Evolutionary conservation across 768 basidiomycete genomes (phyloP).

Genomic region (Russula sp.): DNA sequence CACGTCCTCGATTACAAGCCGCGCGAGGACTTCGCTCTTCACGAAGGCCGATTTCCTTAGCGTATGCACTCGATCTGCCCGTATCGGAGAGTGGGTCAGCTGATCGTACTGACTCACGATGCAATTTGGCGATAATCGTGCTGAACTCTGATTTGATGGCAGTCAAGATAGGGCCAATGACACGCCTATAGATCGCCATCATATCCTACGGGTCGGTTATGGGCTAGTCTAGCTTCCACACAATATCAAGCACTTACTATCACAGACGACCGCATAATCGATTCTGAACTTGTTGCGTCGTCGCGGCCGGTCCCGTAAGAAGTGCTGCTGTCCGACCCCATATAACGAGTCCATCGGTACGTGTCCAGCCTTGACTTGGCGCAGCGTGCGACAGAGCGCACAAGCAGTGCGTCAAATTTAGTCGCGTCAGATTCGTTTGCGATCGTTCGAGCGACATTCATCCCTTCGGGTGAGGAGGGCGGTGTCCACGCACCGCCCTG

Average conservation of each 20-base stretch:
- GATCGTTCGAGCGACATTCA: slow-evolving; percentile 66
- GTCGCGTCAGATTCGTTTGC: slow-evolving; percentile 92
- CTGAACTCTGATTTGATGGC: slow-evolving; percentile 77
- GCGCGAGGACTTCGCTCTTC: slow-evolving; percentile 66
- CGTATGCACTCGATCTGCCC: slow-evolving; percentile 73
- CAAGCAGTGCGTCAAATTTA: slow-evolving; percentile 85
- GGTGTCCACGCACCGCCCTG: slow-evolving; percentile 61
- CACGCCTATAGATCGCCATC: slow-evolving; percentile 43
- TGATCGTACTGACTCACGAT: slow-evolving; percentile 72
- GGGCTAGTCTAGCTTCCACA: not conserved
- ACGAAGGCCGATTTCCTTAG: slow-evolving; percentile 87
- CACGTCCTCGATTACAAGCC: slow-evolving; percentile 67
- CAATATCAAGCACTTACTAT: slow-evolving; percentile 40
- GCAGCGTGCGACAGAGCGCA: slow-evolving; percentile 72
- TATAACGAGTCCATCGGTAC: slow-evolving; percentile 62
- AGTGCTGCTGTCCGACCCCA: slow-evolving; percentile 74
- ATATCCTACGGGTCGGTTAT: slow-evolving; percentile 39
- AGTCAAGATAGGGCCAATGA: slow-evolving; percentile 55
- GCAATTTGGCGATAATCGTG: slow-evolving; percentile 74
- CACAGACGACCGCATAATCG: slow-evolving; percentile 49
- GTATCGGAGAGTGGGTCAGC: slow-evolving; percentile 50
- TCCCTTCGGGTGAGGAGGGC: slow-evolving; percentile 71
- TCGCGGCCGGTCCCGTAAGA: slow-evolving; percentile 70
- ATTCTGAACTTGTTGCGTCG: slow-evolving; percentile 32
- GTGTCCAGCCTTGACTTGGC: slow-evolving; percentile 62